These are phyloP conservation scores for Rhizomucor miehei DNA, from an alignment of 371 early-diverging fungal genomes.

Conservation along the genomic window DNA sequence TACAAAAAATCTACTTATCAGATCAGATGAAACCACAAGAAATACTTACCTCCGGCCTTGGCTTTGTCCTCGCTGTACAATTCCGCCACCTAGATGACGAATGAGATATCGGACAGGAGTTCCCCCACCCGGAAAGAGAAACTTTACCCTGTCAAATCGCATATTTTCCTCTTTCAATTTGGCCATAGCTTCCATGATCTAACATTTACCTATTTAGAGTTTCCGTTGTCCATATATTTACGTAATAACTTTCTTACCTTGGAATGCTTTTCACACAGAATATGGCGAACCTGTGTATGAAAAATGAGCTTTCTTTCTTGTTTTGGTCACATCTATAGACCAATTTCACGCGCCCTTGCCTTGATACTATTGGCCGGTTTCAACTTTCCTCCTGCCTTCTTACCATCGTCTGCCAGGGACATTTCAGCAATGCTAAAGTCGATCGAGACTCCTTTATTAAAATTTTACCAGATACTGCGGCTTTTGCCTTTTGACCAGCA, in stretches of 20 bases:
- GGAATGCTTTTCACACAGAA: constrained; percentile 81
- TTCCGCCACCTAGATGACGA: constrained; percentile 67
- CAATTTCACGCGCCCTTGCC: constrained; percentile 20
- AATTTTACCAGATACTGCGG: constrained; percentile 15
- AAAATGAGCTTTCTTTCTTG: not conserved
- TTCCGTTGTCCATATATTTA: constrained; percentile 1
- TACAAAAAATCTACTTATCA: not conserved
- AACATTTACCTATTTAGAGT: not conserved
- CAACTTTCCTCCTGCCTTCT: constrained; percentile 59
- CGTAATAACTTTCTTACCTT: constrained; percentile 36
- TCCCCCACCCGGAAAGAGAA: not conserved
- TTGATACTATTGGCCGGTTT: constrained; percentile 77
- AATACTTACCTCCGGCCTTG: constrained; percentile 48
- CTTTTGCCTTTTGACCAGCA: constrained; percentile 37
- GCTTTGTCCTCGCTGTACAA: constrained; percentile 90
- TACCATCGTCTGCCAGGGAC: constrained; percentile 21
- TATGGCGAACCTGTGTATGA: constrained; percentile 67
- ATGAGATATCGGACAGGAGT: not conserved
- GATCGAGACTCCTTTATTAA: not conserved
- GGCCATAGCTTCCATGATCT: constrained; percentile 57
- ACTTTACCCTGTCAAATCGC: constrained; percentile 57
- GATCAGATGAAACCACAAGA: too few relatives aligned
- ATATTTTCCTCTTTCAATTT: constrained; percentile 56
- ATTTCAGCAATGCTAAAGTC: not conserved
- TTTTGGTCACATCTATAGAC: too few relatives aligned